Base-by-base conservation (phyloP, 1,284 basidiomycete genomes). In the Xanthoconium separans region DNA sequence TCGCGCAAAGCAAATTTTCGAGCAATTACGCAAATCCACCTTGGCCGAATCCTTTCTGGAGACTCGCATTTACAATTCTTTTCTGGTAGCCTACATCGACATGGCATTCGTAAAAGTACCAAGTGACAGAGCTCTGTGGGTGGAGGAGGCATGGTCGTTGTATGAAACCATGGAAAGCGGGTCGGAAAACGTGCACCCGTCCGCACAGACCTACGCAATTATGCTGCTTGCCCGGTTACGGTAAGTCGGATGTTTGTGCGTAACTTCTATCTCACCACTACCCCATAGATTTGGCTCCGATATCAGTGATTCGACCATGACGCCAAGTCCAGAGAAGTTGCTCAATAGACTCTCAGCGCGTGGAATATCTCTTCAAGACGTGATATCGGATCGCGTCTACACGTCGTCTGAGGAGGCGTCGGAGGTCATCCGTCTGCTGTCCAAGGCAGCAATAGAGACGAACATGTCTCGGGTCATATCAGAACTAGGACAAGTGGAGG, bases 1-100 rank as follows among this genome's bases (percentile, higher is more conserved):
- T 1, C 84, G 90, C 16, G 89, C 89, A 11, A 81, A 82, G 58
- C 70, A 73, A 43, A 79, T 92, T 22, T 90, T 91, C 59, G 80
- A 84, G 47, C 75, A 77, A 9, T 63, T 91, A 31, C 79, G 86
- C 6, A 60, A 51, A 56, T 53, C 33, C 52, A 49, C 31, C 44
- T 47, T 55, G 5, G 68, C 62, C 2, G 73, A 77, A 27, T 64
- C 70, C 12, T 52, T 77, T 20, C 58, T 83, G 16, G 70, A 77
- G 8, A 55, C 68, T 1, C 70, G 73, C 20, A 59, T 81, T 31
- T 81, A 79, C 60, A 83, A 82, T 60, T 68, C 77, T 11, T 79
- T 92, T 58, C 65, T 91, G 30, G 75, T 79, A 37, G 82, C 85
- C 0, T 91, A 87, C 60, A 53, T 86, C 20, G 74, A 76, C 31